Conservation (phyloP, 140 eudicot species). For the Cichorium intybus region DNA sequence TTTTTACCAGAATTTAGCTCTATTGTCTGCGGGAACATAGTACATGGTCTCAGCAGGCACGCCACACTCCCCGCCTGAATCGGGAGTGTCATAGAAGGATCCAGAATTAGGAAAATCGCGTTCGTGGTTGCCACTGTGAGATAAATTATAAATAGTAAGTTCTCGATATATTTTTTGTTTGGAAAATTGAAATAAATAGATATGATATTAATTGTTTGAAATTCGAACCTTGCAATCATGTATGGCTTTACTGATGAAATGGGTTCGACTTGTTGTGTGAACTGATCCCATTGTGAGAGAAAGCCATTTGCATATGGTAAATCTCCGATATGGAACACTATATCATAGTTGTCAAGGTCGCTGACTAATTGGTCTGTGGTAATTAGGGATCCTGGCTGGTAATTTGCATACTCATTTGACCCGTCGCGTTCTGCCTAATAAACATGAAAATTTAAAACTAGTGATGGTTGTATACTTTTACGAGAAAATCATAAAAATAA, state of each 20-base stretch:
- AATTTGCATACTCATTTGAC: constrained; percentile 70
- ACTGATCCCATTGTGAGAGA: constrained; percentile 74
- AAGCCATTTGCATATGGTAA: constrained; percentile 76
- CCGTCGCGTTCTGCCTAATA: constrained; percentile 77
- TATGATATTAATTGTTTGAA: background rate
- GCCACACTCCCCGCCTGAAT: constrained; percentile 94
- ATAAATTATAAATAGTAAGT: background rate
- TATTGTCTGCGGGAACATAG: constrained; percentile 77
- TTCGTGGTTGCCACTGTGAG: constrained; percentile 79
- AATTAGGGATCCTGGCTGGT: constrained; percentile 83
- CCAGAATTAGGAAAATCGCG: constrained; percentile 84
- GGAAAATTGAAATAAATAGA: background rate
- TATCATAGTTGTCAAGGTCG: constrained; percentile 70
- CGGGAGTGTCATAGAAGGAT: constrained; percentile 54
- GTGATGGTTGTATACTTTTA: too few relatives aligned
- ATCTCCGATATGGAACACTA: constrained; percentile 87
- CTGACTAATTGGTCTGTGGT: constrained; percentile 68
- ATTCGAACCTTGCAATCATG: constrained; percentile 60
- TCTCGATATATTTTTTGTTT: background rate
- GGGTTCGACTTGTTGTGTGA: constrained; percentile 43
- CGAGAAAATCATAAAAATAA: too few relatives aligned
- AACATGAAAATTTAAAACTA: background rate
- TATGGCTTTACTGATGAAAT: constrained; percentile 46
- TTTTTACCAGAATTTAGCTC: constrained; percentile 76
- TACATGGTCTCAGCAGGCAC: constrained; percentile 81